Base-by-base conservation (phyloP, 805 yeast species). In the Kurtzmaniella cleridarum region DNA sequence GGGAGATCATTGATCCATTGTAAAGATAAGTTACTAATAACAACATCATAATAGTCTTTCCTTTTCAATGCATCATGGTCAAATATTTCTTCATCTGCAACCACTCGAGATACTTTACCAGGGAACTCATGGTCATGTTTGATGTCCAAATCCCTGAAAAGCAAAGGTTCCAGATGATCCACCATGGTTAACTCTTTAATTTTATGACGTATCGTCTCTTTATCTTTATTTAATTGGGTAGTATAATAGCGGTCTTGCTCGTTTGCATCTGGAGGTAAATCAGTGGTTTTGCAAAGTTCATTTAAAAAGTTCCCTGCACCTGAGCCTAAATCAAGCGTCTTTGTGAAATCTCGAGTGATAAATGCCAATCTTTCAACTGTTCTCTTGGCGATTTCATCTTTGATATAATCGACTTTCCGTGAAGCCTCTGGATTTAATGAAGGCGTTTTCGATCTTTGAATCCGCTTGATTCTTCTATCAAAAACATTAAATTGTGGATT, bases 1-100 rank as follows among this genome's bases (percentile, higher is more conserved):
- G 95, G 95, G n/a, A 87, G 69, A 49, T 87, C 90, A 51, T 87
- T 87, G 42, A 84, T 78, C 95, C 95, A 87, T 57, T 87, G 95
- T 54, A 87, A 54, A 16, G 85, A 73, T 46, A 85, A 57, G 54
- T 84, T 85, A 2, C 89, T 80, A 2, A 87, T 56, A 2, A 86
- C 84, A 3, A 88, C 84, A 55, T 85, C 90, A 51, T 73, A 83
- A 14, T 68, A 59, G 38, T 68, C 60, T 7, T 62, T 47, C 38
- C 51, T 51, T 31, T 44, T 27, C 23, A 79, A 58, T 11, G 56
- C 53, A 2, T 65, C 66, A 43, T 72, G 72, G 41, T 63, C 62
- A 50, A 78, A 71, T 3, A 57, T 40, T 54, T 86, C 95, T 51
- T 87, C 95, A 54, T 87, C 93, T 2, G 74, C 76, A 5, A 73